Evolutionary conservation across 441 rosid species (phyloP).

Genomic region (Raphanus hybrid): DNA sequence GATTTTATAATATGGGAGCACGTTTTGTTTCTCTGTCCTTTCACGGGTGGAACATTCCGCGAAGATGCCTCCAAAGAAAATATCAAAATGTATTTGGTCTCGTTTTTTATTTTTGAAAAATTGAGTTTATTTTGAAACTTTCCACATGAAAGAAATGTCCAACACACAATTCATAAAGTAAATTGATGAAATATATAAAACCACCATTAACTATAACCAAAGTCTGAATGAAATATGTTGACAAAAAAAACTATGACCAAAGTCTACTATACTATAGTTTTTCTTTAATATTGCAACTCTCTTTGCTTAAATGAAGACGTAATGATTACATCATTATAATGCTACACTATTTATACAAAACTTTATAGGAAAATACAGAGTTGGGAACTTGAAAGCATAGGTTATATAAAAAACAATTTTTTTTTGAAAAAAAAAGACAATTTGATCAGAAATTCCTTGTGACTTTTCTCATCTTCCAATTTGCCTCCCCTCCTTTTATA

Average conservation of each 20-base stretch:
- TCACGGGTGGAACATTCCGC: slow-evolving; percentile 34
- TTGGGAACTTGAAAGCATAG: too few relatives aligned
- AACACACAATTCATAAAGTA: slow-evolving; percentile 19
- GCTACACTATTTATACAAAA: too few relatives aligned
- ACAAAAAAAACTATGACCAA: neutral
- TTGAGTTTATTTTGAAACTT: neutral
- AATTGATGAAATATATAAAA: neutral
- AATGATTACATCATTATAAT: too few relatives aligned
- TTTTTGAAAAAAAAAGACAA: too few relatives aligned
- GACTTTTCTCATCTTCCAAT: too few relatives aligned
- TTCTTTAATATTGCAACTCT: too few relatives aligned
- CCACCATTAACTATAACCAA: neutral
- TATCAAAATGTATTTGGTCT: slow-evolving; percentile 6
- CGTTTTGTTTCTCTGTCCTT: slow-evolving; percentile 31
- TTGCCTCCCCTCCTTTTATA: too few relatives aligned
- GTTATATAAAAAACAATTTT: too few relatives aligned
- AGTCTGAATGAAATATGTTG: slow-evolving; percentile 2
- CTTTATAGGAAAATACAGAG: too few relatives aligned
- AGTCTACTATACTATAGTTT: slow-evolving; percentile 10
- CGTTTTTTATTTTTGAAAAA: neutral
- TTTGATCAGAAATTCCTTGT: too few relatives aligned
- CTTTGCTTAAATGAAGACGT: too few relatives aligned
- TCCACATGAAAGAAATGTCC: slow-evolving; percentile 22
- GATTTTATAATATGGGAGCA: slow-evolving; percentile 1
- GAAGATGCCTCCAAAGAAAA: slow-evolving; percentile 25